Evolutionary conservation across 371 early-diverging fungal genomes (phyloP).

Genomic region (Smittium culicis): DNA sequence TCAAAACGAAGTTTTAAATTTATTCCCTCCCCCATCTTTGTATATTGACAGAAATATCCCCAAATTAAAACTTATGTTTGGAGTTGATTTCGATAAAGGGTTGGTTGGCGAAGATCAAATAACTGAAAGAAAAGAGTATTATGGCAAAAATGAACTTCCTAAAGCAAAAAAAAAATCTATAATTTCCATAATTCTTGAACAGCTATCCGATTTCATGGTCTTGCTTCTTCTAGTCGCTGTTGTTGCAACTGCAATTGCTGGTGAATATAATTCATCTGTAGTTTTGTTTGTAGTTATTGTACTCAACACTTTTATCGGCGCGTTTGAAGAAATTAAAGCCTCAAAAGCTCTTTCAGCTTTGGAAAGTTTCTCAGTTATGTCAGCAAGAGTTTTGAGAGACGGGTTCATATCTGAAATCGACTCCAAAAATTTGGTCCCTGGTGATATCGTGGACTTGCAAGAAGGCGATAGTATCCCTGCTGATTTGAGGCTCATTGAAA

Average conservation of each 20-base stretch:
- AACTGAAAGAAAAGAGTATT: slow-evolving; percentile 42
- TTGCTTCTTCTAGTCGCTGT: slow-evolving; percentile 65
- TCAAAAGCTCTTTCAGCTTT: slow-evolving; percentile 45
- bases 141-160: slow-evolving; percentile 68
- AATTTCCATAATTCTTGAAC: slow-evolving; percentile 63
- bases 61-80: slow-evolving; percentile 66
- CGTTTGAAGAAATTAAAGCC: slow-evolving; percentile 52
- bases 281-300: slow-evolving; percentile 55
- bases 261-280: slow-evolving; percentile 54
- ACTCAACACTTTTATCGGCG: slow-evolving; percentile 51
- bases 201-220: slow-evolving; percentile 86
- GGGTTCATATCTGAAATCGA: slow-evolving; percentile 37
- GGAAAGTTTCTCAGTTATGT: slow-evolving; percentile 43
- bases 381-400: slow-evolving; percentile 54
- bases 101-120: slow-evolving; percentile 36
- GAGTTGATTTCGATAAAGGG: slow-evolving; percentile 53
- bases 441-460: slow-evolving; percentile 50
- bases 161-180: slow-evolving; percentile 61
- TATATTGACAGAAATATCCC: slow-evolving; percentile 76
- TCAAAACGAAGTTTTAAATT: slow-evolving; percentile 23
- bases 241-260: slow-evolving; percentile 52
- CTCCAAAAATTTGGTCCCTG: slow-evolving; percentile 45
- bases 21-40: slow-evolving; percentile 47
- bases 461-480: slow-evolving; percentile 60
- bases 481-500: slow-evolving; percentile 53